Evolutionary conservation across 257 asterid genomes (phyloP).

Genomic region (Scutellaria barbata): DNA sequence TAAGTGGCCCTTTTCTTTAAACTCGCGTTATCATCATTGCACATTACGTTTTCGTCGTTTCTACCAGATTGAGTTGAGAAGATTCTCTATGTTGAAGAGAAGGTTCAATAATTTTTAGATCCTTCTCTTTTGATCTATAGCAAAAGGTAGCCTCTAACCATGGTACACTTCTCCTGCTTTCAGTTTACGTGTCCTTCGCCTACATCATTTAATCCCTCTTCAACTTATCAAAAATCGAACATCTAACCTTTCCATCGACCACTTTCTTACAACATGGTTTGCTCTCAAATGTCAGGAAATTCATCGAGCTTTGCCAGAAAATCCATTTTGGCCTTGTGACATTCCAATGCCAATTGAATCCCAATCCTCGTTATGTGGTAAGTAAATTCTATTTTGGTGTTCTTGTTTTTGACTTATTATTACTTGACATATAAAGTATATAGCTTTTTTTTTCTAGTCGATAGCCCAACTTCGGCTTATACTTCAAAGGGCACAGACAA

Average conservation of each 20-base stretch:
- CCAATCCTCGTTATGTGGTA: constrained; percentile 77
- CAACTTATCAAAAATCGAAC: background rate
- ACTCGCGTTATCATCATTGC: constrained; percentile 22
- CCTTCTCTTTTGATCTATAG: constrained; percentile 33
- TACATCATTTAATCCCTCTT: background rate
- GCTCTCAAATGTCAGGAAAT: constrained; percentile 50
- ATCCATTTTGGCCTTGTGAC: constrained; percentile 46
- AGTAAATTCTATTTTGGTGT: constrained; percentile 13
- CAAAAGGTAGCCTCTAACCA: constrained; percentile 26
- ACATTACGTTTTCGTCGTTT: constrained; percentile 25
- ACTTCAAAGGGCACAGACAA: constrained; percentile 50
- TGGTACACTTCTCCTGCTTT: constrained; percentile 33
- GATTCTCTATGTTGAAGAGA: constrained; percentile 34
- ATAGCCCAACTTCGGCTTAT: constrained; percentile 63
- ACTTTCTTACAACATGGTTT: constrained; percentile 19
- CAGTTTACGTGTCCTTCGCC: constrained; percentile 7
- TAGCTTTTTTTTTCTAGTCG: constrained; percentile 46
- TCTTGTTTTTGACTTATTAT: background rate
- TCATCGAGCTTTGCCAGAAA: constrained; percentile 44
- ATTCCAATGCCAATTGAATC: constrained; percentile 57
- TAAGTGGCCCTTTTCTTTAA: background rate
- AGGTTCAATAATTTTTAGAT: constrained; percentile 34
- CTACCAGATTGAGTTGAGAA: constrained; percentile 35
- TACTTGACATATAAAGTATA: constrained; percentile 3
- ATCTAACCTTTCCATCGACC: background rate